A percentile compares a stretch with the other conserved stretches of the same genome.
Conservation (phyloP, 345 rosid species). For the Eucalyptus brandiana region DNA sequence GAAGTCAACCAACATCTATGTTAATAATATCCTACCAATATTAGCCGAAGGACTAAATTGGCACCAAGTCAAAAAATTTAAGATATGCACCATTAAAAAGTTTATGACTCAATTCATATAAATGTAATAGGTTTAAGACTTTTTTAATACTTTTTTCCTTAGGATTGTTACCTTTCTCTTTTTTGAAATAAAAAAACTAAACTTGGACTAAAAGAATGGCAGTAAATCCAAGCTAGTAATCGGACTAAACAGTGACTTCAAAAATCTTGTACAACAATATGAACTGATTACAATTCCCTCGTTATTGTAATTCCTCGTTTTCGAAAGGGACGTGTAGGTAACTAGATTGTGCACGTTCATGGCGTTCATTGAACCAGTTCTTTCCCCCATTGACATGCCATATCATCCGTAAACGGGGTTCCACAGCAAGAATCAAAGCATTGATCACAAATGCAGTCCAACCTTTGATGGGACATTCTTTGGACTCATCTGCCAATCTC, state of each 20-base stretch:
- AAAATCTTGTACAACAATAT: background rate
- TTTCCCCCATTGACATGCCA: background rate
- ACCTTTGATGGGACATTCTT: background rate
- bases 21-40: rapidly evolving
- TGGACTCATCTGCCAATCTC: background rate
- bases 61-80: no score
- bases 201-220: background rate
- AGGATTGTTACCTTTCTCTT: background rate
- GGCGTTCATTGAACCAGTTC: background rate
- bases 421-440: background rate
- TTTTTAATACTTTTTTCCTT: rapidly evolving
- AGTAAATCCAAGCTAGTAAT: background rate
- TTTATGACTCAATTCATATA: rapidly evolving
- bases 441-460: background rate
- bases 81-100: no score
- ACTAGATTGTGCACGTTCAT: background rate
- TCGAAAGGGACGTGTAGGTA: background rate
- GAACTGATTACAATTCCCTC: background rate
- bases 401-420: background rate
- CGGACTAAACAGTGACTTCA: background rate
- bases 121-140: no score
- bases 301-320: background rate
- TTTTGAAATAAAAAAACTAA: no score
- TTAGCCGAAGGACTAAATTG: rapidly evolving
- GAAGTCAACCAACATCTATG: rapidly evolving